Base-by-base conservation (phyloP, 2,329 filamentous ascomycete species). In the Trichocomaceae sp. region DNA sequence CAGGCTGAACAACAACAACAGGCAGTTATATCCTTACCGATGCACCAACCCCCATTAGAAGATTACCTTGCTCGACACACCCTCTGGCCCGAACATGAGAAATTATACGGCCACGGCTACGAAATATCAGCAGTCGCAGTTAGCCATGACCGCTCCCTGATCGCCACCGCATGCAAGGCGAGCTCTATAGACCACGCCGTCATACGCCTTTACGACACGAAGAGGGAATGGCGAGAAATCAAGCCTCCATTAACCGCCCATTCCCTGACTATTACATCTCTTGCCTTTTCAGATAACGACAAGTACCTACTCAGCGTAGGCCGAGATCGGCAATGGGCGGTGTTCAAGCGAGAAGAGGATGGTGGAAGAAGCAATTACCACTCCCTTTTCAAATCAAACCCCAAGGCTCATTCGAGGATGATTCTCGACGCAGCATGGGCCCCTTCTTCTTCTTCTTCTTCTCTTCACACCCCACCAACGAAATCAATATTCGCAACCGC, bases 31-130 rank as follows among this genome's bases (percentile, higher is more conserved):
- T 59, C 65, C 20, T 57, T 90, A 7, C 80, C 85, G 44, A 78
- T 86, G 51, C 73, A 82, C 42, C 84, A 87, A 60, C 91, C 93
- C 10, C 92, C 93, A 0, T 80, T 90, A 35, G 93, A 99, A 71
- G 93, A 97, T 69, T 86, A 89, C 53, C 82, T 99, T 2, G 87
- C 90, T 22, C 84, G 91, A 8, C 85, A 95, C 69, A 95, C 93
- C 0, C 83, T 99, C 31, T 99, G 91, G 90, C 93, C 93, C 2
- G 93, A 99, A 68, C 83, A 83, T 6, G 93, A 99, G 71, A 99
- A 99, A 75, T 81, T 99, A 1, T 99, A 99, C 72, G 93, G 93
- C 1, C 93, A 99, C 72, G 93, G 93, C 29, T 96, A 96, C 72
- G 93, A 99, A 71, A 92, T 99, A 49, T 95, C 90, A 1, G 87